Evolutionary conservation across 2,329 filamentous ascomycete species (phyloP).

Genomic region (Karstenula rhodostoma): DNA sequence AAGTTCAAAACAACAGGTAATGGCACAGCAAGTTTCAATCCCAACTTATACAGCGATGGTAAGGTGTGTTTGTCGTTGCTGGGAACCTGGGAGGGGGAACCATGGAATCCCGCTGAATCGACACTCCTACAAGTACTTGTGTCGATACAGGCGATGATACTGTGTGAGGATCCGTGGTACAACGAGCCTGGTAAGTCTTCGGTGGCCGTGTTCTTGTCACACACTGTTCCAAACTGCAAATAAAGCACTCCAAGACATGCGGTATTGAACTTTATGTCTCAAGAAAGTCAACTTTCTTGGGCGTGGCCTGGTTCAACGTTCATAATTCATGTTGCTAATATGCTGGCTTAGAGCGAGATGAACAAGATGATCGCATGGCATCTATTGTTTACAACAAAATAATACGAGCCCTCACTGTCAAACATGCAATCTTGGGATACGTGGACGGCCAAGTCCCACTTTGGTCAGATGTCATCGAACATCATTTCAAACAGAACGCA

Average conservation of each 20-base stretch:
- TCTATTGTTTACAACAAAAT: constrained; percentile 38
- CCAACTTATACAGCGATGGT: constrained; percentile 61
- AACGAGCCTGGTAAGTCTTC: constrained; percentile 60
- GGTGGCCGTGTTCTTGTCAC: too few species aligned
- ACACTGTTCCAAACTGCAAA: neutral
- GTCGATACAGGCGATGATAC: constrained; percentile 67
- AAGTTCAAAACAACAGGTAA: constrained; percentile 57
- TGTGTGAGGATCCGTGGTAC: constrained; percentile 62
- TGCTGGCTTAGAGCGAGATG: constrained; percentile 3
- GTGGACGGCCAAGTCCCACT: constrained; percentile 28
- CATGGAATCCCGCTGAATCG: constrained; percentile 57
- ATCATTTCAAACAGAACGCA: constrained; percentile 37
- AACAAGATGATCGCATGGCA: neutral
- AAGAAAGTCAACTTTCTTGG: neutral
- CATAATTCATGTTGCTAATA: too few species aligned
- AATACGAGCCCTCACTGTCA: constrained; percentile 37
- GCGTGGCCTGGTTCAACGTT: neutral
- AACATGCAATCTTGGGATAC: constrained; percentile 46
- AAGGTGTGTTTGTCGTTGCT: constrained; percentile 43
- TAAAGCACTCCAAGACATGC: neutral
- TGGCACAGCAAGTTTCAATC: constrained; percentile 56
- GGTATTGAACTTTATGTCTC: neutral
- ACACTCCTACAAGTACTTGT: constrained; percentile 62
- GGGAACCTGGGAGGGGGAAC: constrained; percentile 54
- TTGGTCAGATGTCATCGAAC: constrained; percentile 35